Percentiles rank a stretch among this genome's conserved stretches.
These are phyloP conservation scores for Macadamia tetraphylla DNA, from an alignment of 164 flowering plant genomes.

Conservation along the genomic window DNA sequence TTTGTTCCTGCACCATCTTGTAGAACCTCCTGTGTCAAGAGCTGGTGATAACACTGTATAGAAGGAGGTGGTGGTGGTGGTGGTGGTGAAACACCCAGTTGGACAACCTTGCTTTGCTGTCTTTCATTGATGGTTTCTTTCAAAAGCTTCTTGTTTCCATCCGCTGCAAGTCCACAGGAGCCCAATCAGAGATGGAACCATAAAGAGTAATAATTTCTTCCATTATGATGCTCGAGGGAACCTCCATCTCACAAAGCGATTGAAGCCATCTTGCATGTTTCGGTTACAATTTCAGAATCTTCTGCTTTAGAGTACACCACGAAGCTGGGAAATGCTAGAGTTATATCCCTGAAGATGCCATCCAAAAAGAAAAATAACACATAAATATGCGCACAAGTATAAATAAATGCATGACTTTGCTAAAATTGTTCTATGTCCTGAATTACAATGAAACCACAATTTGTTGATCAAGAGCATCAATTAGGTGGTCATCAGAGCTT, in stretches of 20 bases:
- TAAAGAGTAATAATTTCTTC: background rate
- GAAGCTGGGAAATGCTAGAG: conserved; percentile 54
- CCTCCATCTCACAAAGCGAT: background rate
- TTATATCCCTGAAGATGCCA: conserved; percentile 43
- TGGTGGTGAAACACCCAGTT: no score
- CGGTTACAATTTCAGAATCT: conserved; percentile 28
- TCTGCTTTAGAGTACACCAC: conserved; percentile 29
- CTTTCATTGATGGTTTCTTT: background rate
- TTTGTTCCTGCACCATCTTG: background rate
- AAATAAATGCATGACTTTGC: background rate
- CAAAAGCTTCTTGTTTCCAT: background rate
- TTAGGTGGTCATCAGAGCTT: no score
- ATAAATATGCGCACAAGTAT: background rate
- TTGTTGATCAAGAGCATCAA: background rate
- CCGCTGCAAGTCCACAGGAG: background rate
- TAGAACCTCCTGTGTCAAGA: background rate
- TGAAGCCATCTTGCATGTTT: background rate
- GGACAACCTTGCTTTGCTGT: background rate
- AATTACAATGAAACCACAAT: background rate
- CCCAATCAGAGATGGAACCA: background rate
- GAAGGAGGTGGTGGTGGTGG: background rate
- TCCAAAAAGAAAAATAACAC: background rate
- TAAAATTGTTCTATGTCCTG: background rate
- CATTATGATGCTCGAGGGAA: background rate
- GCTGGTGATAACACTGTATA: background rate